Conservation (phyloP, 768 basidiomycete species). For the Boletus fagicola region DNA sequence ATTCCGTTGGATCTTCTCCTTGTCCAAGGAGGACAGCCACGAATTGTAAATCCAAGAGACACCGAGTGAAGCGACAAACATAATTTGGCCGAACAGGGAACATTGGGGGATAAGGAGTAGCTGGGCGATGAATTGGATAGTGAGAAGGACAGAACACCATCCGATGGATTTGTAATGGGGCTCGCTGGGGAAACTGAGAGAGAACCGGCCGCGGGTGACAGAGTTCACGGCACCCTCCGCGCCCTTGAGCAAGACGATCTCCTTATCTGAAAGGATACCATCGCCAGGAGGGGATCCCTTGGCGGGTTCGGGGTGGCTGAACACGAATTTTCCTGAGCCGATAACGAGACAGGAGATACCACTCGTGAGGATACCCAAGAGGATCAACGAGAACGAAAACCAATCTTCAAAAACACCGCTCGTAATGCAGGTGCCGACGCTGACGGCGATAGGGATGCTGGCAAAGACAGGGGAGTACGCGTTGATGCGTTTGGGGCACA, state of each 20-base stretch:
- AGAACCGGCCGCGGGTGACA: constrained; percentile 34
- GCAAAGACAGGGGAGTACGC: constrained; percentile 27
- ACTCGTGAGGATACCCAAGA: constrained; percentile 33
- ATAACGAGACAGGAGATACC: constrained; percentile 35
- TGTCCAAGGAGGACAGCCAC: constrained; percentile 39
- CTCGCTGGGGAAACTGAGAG: constrained; percentile 26
- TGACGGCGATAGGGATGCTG: constrained; percentile 31
- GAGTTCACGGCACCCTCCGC: constrained; percentile 32
- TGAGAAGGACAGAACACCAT: constrained; percentile 32
- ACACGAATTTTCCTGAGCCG: constrained; percentile 31
- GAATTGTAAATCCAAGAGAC: constrained; percentile 38
- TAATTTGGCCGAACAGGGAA: constrained; percentile 34
- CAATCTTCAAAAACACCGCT: constrained; percentile 34
- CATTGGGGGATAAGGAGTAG: constrained; percentile 36
- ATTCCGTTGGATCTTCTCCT: constrained; percentile 27
- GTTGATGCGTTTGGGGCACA: constrained; percentile 21
- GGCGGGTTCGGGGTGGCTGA: constrained; percentile 28
- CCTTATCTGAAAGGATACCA: constrained; percentile 27
- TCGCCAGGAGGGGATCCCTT: constrained; percentile 30
- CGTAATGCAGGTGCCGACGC: constrained; percentile 27
- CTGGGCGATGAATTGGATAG: constrained; percentile 35
- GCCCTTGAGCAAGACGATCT: constrained; percentile 32
- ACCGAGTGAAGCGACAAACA: constrained; percentile 34
- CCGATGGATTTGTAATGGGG: constrained; percentile 30
- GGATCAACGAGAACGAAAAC: constrained; percentile 35